These are phyloP conservation scores for Sugiyamaella xylanicola DNA, from an alignment of 1,139 yeast genomes.

Conservation along the genomic window DNA sequence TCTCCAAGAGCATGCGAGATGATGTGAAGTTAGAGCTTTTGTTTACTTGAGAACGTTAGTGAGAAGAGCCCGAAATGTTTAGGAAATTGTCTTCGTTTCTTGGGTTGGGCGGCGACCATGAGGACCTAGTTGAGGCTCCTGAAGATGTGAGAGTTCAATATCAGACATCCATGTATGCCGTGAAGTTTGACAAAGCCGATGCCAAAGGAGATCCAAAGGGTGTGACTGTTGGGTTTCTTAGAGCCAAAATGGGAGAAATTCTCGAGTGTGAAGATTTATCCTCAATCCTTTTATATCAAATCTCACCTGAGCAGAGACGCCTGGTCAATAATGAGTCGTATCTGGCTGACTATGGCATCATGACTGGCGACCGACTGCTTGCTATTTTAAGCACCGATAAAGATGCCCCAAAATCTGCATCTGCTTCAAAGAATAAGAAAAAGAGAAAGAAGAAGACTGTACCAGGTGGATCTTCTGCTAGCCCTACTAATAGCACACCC, in stretches of 20 bases:
- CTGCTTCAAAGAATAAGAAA: constrained; percentile 14
- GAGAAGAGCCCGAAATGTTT: constrained; percentile 4
- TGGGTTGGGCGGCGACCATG: constrained; percentile 8
- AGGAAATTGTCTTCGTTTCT: constrained; percentile 13
- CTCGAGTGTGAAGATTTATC: constrained; percentile 53
- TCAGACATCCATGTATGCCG: constrained; percentile 19
- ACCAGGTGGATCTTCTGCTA: constrained; percentile 17
- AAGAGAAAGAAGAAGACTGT: constrained; percentile 21
- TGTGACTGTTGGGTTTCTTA: constrained; percentile 65
- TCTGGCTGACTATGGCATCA: constrained; percentile 39
- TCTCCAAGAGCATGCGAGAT: not conserved
- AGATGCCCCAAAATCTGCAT: constrained; percentile 27
- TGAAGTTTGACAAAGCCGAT: constrained; percentile 18
- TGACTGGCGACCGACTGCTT: constrained; percentile 38
- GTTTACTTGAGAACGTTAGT: too few relatives aligned
- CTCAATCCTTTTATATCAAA: constrained; percentile 39
- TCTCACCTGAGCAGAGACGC: constrained; percentile 36
- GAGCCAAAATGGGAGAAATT: constrained; percentile 47
- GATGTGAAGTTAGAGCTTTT: not conserved
- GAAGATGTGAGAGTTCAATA: constrained; percentile 19
- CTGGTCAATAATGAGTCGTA: constrained; percentile 38
- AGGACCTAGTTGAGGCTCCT: not conserved
- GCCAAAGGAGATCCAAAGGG: constrained; percentile 9
- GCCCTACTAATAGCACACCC: constrained; percentile 20
- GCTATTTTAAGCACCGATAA: constrained; percentile 30